Conservation (phyloP, 1,139 yeast species). For the Geotrichum citri-aurantii region DNA sequence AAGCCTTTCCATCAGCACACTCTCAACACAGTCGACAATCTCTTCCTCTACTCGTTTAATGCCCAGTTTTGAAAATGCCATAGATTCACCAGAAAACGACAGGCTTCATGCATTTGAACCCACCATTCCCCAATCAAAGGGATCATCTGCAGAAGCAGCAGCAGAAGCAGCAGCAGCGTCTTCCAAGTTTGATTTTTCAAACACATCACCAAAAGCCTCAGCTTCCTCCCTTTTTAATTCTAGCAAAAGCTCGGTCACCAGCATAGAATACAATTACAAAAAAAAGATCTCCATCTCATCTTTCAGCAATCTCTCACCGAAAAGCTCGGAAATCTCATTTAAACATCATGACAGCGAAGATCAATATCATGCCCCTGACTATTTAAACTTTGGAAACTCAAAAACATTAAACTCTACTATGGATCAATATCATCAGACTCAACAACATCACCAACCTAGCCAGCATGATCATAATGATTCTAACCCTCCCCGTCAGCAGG, state of each 20-base stretch:
- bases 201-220: not conserved
- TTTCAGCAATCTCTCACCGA: not conserved
- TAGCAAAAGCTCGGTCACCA: not conserved
- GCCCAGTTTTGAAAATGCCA: too few relatives aligned
- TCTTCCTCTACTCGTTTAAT: not conserved
- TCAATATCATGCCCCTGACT: not conserved
- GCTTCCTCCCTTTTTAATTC: not conserved
- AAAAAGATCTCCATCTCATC: not conserved
- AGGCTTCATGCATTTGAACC: slow-evolving; percentile 4
- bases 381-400: not conserved
- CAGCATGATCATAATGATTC: not conserved
- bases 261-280: not conserved
- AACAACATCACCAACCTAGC: not conserved
- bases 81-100: not conserved
- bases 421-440: not conserved
- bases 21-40: not conserved
- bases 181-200: slow-evolving; percentile 3
- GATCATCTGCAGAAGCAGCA: not conserved
- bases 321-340: not conserved
- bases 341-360: not conserved
- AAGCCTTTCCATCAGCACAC: not conserved
- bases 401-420: not conserved
- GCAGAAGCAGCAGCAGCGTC: not conserved
- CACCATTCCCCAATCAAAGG: slow-evolving; percentile 1
- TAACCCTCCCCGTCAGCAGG: not conserved